phyloP scores from a whole-genome alignment of 306 rosid genomes.

The Prosopis cineraria region DNA sequence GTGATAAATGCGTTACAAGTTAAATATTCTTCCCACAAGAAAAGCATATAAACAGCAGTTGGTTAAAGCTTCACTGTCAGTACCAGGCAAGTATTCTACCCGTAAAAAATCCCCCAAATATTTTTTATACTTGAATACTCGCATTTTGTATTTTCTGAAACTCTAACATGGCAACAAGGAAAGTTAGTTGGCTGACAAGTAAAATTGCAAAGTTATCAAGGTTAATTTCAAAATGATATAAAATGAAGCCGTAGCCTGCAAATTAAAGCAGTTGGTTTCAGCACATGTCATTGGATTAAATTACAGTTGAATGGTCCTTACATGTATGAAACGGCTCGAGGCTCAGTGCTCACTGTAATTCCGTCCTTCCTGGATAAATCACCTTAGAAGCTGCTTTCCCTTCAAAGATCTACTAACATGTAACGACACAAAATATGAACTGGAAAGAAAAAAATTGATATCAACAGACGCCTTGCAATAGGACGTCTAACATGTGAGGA shows the following conservation, averaged over 20 bases:
- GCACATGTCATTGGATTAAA: constrained; percentile 1
- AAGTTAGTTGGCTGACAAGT: neutral
- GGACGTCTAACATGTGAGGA: neutral
- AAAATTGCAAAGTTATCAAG: neutral
- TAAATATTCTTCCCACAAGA: too few species aligned
- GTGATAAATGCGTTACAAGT: too few species aligned
- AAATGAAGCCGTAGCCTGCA: neutral
- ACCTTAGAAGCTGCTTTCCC: neutral
- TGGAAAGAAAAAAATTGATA: neutral
- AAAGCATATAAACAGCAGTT: too few species aligned
- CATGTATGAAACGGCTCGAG: neutral
- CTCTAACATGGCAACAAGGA: too few species aligned
- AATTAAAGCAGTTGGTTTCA: too few species aligned
- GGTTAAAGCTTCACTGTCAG: too few species aligned
- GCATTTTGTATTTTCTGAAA: too few species aligned
- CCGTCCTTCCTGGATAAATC: neutral
- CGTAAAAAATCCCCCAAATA: too few species aligned
- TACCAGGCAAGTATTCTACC: too few species aligned
- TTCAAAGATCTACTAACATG: neutral
- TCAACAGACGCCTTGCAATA: neutral
- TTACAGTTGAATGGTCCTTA: neutral
- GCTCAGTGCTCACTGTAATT: too few species aligned
- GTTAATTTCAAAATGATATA: neutral
- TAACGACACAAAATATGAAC: neutral
- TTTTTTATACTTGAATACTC: too few species aligned